These are phyloP conservation scores for Hyphodiscus hymeniophilus DNA, from an alignment of 495 filamentous ascomycete genomes.

Conservation along the genomic window DNA sequence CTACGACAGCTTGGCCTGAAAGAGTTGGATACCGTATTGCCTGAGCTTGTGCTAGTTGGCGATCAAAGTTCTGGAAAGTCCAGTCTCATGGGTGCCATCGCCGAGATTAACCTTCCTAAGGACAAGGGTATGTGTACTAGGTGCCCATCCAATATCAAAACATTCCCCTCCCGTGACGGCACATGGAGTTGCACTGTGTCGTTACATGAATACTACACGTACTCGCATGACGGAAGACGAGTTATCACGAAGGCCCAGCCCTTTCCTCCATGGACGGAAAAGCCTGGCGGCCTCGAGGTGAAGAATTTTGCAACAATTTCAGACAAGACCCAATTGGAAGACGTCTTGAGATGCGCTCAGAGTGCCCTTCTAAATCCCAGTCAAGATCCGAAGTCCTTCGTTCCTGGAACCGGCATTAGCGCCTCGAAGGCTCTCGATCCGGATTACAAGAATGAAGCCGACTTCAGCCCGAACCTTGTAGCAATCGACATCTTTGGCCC, in stretches of 20 bases:
- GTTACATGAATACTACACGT: constrained; percentile 46
- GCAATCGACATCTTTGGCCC: constrained; percentile 64
- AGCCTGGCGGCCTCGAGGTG: constrained; percentile 15
- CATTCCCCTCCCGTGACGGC: constrained; percentile 26
- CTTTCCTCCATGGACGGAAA: constrained; percentile 36
- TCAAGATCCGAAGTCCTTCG: constrained; percentile 21
- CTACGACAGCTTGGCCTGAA: constrained; percentile 17
- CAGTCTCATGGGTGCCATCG: constrained; percentile 71
- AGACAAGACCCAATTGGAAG: constrained; percentile 13
- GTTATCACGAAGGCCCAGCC: constrained; percentile 21
- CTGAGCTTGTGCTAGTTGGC: constrained; percentile 71
- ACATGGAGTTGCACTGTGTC: constrained; percentile 59
- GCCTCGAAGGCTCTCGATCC: constrained; percentile 16
- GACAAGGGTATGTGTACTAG: constrained; percentile 58
- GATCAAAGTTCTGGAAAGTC: constrained; percentile 78
- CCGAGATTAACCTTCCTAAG: constrained; percentile 67
- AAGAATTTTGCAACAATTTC: constrained; percentile 20
- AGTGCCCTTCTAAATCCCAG: constrained; percentile 61
- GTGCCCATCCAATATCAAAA: constrained; percentile 70
- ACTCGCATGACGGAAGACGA: background rate
- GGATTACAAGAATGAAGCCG: constrained; percentile 35
- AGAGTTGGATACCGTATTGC: constrained; percentile 45
- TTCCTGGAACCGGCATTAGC: constrained; percentile 40
- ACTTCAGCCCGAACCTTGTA: constrained; percentile 74
- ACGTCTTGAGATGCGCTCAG: constrained; percentile 48